phyloP scores from a whole-genome alignment of 2,329 filamentous ascomycete genomes.

The Penicillium sp. region DNA sequence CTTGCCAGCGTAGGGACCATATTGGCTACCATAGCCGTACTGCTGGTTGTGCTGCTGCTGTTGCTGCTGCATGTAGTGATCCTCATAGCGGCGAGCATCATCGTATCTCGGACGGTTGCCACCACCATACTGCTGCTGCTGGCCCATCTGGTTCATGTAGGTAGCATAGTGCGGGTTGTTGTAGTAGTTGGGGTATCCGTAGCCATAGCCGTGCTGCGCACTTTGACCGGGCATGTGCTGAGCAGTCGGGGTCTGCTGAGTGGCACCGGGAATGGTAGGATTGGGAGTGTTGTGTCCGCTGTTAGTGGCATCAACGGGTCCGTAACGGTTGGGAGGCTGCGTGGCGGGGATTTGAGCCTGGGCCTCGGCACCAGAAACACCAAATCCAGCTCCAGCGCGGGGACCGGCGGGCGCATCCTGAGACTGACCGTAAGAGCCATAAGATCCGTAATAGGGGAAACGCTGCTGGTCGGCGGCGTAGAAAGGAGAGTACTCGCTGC shows the following conservation, averaged over 20 bases:
- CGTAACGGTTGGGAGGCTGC: conserved; percentile 75
- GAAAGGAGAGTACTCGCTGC: conserved; percentile 79
- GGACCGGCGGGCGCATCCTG: conserved; percentile 72
- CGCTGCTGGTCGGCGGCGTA: conserved; percentile 75
- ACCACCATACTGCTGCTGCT: conserved; percentile 48
- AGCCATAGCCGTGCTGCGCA: conserved; percentile 55
- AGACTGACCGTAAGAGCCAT: conserved; percentile 62
- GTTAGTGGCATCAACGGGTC: conserved; percentile 69
- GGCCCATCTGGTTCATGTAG: conserved; percentile 58
- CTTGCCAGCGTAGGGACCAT: conserved; percentile 54
- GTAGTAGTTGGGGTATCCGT: conserved; percentile 61
- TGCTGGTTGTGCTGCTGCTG: conserved; percentile 45
- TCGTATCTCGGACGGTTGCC: conserved; percentile 52
- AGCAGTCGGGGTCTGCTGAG: conserved; percentile 52
- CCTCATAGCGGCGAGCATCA: conserved; percentile 50
- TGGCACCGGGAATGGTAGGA: conserved; percentile 62
- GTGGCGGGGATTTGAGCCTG: conserved; percentile 59
- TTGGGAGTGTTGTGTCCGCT: conserved; percentile 91
- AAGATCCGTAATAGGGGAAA: conserved; percentile 70
- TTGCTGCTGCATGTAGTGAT: conserved; percentile 37
- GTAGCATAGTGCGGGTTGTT: conserved; percentile 61
- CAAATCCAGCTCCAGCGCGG: conserved; percentile 75
- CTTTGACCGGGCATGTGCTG: conserved; percentile 55
- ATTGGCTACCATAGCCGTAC: conserved; percentile 55
- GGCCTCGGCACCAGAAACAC: conserved; percentile 59